Conservation (phyloP, 1,139 yeast species). For the Zygosaccharomyces sapae region DNA sequence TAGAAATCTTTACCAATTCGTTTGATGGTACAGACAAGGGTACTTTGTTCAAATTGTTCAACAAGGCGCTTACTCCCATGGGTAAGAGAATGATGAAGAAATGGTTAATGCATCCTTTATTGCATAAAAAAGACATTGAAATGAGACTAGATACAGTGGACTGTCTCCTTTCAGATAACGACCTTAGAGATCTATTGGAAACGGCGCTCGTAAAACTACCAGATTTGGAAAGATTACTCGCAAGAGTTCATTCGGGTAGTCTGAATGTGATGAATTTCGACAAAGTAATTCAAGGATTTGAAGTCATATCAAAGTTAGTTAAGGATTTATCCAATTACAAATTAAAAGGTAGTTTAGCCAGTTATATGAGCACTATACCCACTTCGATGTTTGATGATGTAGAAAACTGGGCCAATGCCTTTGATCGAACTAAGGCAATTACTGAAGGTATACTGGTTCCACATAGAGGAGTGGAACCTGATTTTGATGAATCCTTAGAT, state of each 20-base stretch:
- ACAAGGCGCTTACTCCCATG: constrained; percentile 83
- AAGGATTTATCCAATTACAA: constrained; percentile 42
- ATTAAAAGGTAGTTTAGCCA: constrained; percentile 49
- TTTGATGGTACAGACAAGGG: constrained; percentile 91
- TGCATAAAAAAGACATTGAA: constrained; percentile 56
- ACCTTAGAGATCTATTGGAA: constrained; percentile 56
- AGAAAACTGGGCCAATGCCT: constrained; percentile 74
- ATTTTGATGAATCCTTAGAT: constrained; percentile 70
- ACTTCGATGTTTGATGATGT: constrained; percentile 47
- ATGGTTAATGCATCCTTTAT: constrained; percentile 88
- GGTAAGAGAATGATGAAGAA: constrained; percentile 80
- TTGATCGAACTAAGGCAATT: constrained; percentile 67
- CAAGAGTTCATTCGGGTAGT: constrained; percentile 83
- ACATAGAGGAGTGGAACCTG: constrained; percentile 75
- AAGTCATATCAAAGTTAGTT: constrained; percentile 49
- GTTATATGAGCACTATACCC: constrained; percentile 54
- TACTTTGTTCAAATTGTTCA: constrained; percentile 73
- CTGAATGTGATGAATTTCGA: constrained; percentile 78
- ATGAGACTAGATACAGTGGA: constrained; percentile 81
- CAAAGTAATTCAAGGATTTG: constrained; percentile 77
- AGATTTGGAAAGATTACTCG: constrained; percentile 81
- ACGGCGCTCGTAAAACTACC: constrained; percentile 60
- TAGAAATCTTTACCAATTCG: constrained; percentile 82
- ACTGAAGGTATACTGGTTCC: constrained; percentile 69
- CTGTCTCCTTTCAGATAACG: constrained; percentile 56